phyloP scores from a whole-genome alignment of 345 rosid genomes.

The Clausena lansium region DNA sequence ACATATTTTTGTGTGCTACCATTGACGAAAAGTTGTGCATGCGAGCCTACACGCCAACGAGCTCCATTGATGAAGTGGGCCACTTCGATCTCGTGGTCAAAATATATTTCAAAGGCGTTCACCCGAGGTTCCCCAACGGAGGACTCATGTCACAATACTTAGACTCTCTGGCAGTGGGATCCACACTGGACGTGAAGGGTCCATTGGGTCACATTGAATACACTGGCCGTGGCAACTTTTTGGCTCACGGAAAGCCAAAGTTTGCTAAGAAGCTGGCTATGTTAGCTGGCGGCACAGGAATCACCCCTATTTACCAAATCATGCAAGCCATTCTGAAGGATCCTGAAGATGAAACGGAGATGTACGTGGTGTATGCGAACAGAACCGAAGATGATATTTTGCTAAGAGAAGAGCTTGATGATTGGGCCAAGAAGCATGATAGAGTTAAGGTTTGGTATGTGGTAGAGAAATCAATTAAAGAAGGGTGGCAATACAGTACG shows the following conservation, averaged over 20 bases:
- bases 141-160: slow-evolving; percentile 83
- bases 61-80: slow-evolving; percentile 60
- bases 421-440: slow-evolving; percentile 62
- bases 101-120: slow-evolving; percentile 69
- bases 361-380: slow-evolving; percentile 82
- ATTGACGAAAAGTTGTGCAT: slow-evolving; percentile 70
- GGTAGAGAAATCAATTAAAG: slow-evolving; percentile 46
- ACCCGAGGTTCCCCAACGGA: slow-evolving; percentile 80
- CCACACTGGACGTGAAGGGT: slow-evolving; percentile 72
- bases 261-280: slow-evolving; percentile 77
- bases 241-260: slow-evolving; percentile 74
- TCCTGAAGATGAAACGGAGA: slow-evolving; percentile 77
- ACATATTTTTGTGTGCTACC: slow-evolving; percentile 68
- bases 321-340: slow-evolving; percentile 70
- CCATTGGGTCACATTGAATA: slow-evolving; percentile 90
- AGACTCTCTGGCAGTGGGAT: slow-evolving; percentile 64
- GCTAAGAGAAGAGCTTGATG: slow-evolving; percentile 75
- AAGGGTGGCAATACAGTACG: slow-evolving; percentile 76
- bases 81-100: slow-evolving; percentile 80
- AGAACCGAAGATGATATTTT: slow-evolving; percentile 83
- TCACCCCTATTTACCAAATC: slow-evolving; percentile 86
- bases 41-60: slow-evolving; percentile 88
- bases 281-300: slow-evolving; percentile 95
- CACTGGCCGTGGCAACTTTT: slow-evolving; percentile 62
- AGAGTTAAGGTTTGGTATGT: slow-evolving; percentile 90